Base-by-base conservation (phyloP, 306 rosid genomes). In the Phaseolus lunatus region DNA sequence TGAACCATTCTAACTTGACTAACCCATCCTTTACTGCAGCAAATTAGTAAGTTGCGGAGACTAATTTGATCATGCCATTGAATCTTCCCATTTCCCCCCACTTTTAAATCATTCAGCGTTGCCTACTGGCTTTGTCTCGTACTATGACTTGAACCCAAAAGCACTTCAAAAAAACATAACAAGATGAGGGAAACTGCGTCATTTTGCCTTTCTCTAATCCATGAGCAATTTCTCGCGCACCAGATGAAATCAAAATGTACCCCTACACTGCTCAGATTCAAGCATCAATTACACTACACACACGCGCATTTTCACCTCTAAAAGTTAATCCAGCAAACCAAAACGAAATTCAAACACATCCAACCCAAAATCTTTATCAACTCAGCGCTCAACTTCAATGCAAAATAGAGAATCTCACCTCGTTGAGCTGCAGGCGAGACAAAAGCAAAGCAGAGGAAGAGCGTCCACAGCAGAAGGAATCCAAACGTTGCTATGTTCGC, bases 391-490 rank as follows among this genome's bases (percentile, higher is more conserved):
- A 45, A 48, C 41, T 31, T 37, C 50, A 81, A 43, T 23, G 41
- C 15, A 72, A 37, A 12, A 54, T 20, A 24, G 5, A 61, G 79
- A 78, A 73, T 70, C 87, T 90, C 58, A 94, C 98, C 83, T 43
- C 70, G 82, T 64, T 72, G 61, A 64, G 97, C 89, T 56, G 90
- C 73, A 80, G 65, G 82, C 14, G 49, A 59, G 27, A 76, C 35
- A 44, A 80, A 75, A 41, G 72, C 79, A 8, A 67, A 78, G 84
- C 81, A 71, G 84, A 84, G 63, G n/a, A 90, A 24, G 71, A 87
- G 37, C 70, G 84, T 84, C 84, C 90, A 89, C 19, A 59, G 82
- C 13, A 84, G 83, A 76, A 80, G 88, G 70, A 83, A 86, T 88
- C 88, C 80, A 67, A 75, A 75, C 97, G 86, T 86, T 70, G 83